Percentiles rank a stretch among this genome's conserved stretches.
These are phyloP conservation scores for Aspergillus sp. DNA, from an alignment of 2,329 filamentous ascomycete species.

Conservation along the genomic window DNA sequence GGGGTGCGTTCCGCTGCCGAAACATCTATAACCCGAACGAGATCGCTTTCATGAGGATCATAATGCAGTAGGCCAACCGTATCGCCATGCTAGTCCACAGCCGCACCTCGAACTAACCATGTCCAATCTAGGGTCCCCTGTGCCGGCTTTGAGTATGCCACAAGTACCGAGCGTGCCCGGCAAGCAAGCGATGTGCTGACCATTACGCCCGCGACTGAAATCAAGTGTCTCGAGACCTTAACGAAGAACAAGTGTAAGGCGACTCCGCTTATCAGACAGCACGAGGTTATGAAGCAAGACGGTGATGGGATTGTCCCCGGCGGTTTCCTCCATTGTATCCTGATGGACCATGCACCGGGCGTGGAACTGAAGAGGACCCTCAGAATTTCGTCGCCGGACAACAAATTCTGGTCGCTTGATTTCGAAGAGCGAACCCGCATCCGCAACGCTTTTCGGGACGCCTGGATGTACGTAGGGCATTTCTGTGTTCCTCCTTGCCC, in stretches of 20 bases:
- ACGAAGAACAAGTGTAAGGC: background rate
- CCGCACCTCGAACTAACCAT: background rate
- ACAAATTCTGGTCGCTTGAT: background rate
- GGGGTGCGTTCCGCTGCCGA: background rate
- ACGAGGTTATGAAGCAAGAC: background rate
- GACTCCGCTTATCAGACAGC: background rate
- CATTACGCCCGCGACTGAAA: too few relatives aligned
- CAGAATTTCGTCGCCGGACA: background rate
- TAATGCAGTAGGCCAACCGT: background rate
- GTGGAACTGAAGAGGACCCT: background rate
- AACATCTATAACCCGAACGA: background rate
- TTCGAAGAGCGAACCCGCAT: background rate
- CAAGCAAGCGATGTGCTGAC: background rate
- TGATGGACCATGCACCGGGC: background rate
- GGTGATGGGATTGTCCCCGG: background rate
- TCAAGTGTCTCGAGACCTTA: background rate
- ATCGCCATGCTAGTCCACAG: too few relatives aligned
- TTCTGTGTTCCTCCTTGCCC: too few relatives aligned
- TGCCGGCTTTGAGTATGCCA: background rate
- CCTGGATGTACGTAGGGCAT: background rate
- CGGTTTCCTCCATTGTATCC: background rate
- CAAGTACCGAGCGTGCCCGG: background rate
- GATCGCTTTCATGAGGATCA: background rate
- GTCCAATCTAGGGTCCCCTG: background rate
- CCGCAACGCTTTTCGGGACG: background rate